Evolutionary conservation across 306 rosid genomes (phyloP), one percentile per base, ranked within the genome.

Genomic region (Leucaena leucocephala): DNA sequence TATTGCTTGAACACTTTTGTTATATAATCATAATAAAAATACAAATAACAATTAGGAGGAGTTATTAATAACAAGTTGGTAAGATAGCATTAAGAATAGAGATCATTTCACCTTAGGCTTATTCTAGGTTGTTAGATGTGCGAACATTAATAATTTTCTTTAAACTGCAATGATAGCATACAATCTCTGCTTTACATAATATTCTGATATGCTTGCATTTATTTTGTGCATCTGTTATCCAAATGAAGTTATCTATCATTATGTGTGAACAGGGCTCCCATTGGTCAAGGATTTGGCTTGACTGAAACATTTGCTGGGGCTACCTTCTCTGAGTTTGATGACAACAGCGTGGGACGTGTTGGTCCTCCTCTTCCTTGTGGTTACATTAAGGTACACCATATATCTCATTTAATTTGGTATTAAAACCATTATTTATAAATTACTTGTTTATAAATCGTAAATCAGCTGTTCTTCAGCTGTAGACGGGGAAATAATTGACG

Each of bases 271-370:
- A 94, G 98, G 86, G 89, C 97, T 84, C 97, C 97, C 58, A 84
- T 94, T 38, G 98, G 98, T 63, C 98, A 94, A 91, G 98, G 83
- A 83, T 94, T 92, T 85, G 98, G 98, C 76, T 86, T 92, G 88
- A 94, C 97, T 15, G 98, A 94, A 88, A 94, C 98, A 77, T 94
- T 92, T 91, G 98, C 97, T 61, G 98, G 98, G 74, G 98, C 93
- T 83, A 71, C 97, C 17, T 92, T 94, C 86, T 89, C 97, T 9
- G 97, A 94, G 83, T 82, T 80, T 82, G 98, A 94, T 72, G 98
- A 94, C 88, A 64, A 78, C 55, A 80, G 87, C 36, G 98, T 91
- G 80, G 98, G 98, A 19, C 98, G 97, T 64, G 97, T 94, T 81
- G 98, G 98, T 57, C 98, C 98, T 68, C 98, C 98, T 45, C 89